phyloP scores from a whole-genome alignment of 331 rosid species.

The Cydonia oblonga region DNA sequence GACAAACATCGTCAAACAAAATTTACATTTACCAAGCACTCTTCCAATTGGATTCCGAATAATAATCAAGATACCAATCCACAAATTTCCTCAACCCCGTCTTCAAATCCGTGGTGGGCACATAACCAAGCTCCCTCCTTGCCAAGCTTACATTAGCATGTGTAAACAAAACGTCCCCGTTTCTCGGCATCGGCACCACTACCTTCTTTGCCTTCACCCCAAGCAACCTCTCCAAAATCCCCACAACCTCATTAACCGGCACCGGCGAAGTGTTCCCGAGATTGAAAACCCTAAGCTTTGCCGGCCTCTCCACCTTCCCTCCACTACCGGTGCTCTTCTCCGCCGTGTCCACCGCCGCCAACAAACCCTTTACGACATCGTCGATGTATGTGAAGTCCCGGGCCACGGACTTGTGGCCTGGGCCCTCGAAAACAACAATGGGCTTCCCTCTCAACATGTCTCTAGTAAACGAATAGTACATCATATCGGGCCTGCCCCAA shows the following conservation, averaged over 20 bases:
- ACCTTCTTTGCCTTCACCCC: constrained; percentile 17
- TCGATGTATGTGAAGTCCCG: constrained; percentile 38
- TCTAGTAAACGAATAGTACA: constrained; percentile 31
- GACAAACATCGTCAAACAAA: neutral
- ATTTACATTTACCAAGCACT: constrained; percentile 2
- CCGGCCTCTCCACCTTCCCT: constrained; percentile 13
- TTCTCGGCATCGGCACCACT: constrained; percentile 12
- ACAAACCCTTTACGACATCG: constrained; percentile 31
- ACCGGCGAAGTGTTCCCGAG: constrained; percentile 22
- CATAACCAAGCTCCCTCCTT: constrained; percentile 22
- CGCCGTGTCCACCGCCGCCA: constrained; percentile 25
- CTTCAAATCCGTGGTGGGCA: constrained; percentile 26
- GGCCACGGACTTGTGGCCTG: constrained; percentile 15
- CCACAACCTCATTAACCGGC: constrained; percentile 17
- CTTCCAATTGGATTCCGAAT: constrained; percentile 1
- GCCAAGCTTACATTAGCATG: constrained; percentile 4
- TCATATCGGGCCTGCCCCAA: constrained; percentile 44
- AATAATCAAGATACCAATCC: constrained; percentile 23
- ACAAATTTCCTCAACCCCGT: constrained; percentile 33
- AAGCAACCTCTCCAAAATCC: constrained; percentile 23
- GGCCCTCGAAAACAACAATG: constrained; percentile 20
- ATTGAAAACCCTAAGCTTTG: constrained; percentile 22
- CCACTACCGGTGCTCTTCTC: constrained; percentile 25
- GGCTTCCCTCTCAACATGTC: constrained; percentile 21
- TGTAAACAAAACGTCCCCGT: constrained; percentile 24